Evolutionary conservation across 148 eudicot genomes (phyloP), one percentile per base, ranked within the genome.

Genomic region (Pharnaceum exiguum): DNA sequence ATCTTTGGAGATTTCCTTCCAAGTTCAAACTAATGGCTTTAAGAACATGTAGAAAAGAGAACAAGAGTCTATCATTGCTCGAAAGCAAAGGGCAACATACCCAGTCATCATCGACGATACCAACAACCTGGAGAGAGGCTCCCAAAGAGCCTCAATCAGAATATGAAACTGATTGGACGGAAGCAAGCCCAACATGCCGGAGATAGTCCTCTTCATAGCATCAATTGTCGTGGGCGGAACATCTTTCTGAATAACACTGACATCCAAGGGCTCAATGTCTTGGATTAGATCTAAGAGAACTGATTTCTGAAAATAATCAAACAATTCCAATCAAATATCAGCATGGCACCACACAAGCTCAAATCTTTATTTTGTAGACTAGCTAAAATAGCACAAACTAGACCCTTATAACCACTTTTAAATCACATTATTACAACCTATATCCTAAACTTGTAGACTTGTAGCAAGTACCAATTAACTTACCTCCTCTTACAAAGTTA

Each of bases 131-230:
- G 89, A 91, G 38, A 91, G 94, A 33, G 98, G 94, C 57, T 81
- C 94, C 96, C 96, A 91, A 28, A 85, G 58, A 40, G 98, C 94
- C 73, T 91, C 98, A 57, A 91, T 67, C 32, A 57, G 75, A 55
- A 91, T 90, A 70, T 87, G 96, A 76, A 91, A 91, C 60, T 83
- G 94, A 67, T 79, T 84, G 7, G 98, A 91, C n/a, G 98, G 98
- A 69, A 91, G 90, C 68, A 91, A 79, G 27, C 96, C 98, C 56
- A 87, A 69, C 94, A 91, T 91, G 56, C 98, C 88, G 1, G 96
- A 91, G 67, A 91, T 82, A 28, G 98, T 91, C 80, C 98, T 81
- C 80, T 91, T 91, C 86, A 91, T 91, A 43, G 98, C 98, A 79
- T 91, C 98, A 42, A 87, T 69, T 31, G 98, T 91, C 44, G 84